These are phyloP conservation scores for Zoysia japonica DNA, from an alignment of 176 grass and related monocot species.

Conservation along the genomic window DNA sequence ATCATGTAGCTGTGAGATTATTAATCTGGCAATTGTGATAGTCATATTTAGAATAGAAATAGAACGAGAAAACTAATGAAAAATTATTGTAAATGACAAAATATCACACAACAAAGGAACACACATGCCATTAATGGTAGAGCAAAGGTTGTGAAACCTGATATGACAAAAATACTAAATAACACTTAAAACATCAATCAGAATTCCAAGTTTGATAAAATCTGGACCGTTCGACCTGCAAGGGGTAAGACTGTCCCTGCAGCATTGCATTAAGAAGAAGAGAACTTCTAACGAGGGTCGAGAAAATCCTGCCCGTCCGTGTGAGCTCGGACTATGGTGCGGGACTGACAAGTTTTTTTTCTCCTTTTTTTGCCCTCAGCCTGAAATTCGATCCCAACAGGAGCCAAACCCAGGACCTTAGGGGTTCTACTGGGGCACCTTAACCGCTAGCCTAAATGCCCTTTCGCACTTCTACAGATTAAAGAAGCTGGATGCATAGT, in stretches of 20 bases:
- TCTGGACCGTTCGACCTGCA: background rate
- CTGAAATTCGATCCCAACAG: too few species aligned
- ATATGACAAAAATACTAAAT: background rate
- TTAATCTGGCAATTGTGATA: constrained; percentile 2
- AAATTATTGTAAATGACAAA: background rate
- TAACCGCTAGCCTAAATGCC: too few species aligned
- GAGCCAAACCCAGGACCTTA: too few species aligned
- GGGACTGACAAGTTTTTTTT: too few species aligned
- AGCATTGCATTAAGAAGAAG: too few species aligned
- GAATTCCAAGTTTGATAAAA: constrained; percentile 8
- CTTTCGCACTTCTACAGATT: background rate
- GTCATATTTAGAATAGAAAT: constrained; percentile 13
- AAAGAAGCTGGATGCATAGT: constrained; percentile 12
- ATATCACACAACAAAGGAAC: background rate
- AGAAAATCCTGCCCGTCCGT: too few species aligned
- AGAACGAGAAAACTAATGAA: background rate
- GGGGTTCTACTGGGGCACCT: too few species aligned
- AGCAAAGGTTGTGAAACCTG: background rate
- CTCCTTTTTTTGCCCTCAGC: too few species aligned
- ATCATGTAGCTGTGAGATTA: constrained; percentile 1
- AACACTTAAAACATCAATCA: background rate
- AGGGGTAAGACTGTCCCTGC: too few species aligned
- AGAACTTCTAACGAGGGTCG: too few species aligned
- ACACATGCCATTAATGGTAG: background rate
- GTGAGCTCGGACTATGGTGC: too few species aligned